Base-by-base conservation (phyloP, 257 asterid species). In the Coffea canephora region DNA sequence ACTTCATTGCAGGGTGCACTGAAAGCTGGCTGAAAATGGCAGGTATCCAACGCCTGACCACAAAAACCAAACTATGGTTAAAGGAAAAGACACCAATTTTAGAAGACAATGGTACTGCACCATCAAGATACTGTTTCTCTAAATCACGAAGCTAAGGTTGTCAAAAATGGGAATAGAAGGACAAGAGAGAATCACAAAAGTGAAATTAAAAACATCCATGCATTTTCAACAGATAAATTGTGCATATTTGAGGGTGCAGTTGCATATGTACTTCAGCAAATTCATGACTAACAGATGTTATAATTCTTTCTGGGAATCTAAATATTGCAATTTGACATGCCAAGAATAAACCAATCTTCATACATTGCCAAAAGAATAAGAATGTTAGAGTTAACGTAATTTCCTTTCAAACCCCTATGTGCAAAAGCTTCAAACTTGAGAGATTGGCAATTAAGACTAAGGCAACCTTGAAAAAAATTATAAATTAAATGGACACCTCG, bases 41-140 rank as follows among this genome's bases (percentile, higher is more conserved):
- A 81, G 92, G 91, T 77, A 93, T 77, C 98, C 98, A 93, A 65
- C 91, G 91, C 91, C 98, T 93, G 77, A 83, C 52, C 80, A 76
- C 65, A 84, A 48, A 48, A 77, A 77, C 48, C 25, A 59, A 69
- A 55, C 34, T 55, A 15, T 57, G 16, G 69, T 62, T 55, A 45
- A 68, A 71, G 16, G 61, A 59, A 55, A 55, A 69, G 36, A 69
- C 25, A 36, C 21, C 43, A 68, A 68, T 23, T 46, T 11, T 36
- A 59, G 45, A 67, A 67, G 75, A 68, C 21, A 69, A 77, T 5
- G 0, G 14, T 21, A 41, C 1, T 25, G 21, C 18, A 14, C 16
- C 78, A 75, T 23, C 15, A 3, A 50, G 41, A 69, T 39, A 66
- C 13, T 69, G 25, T 69, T 52, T n/a, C 67, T 54, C n/a, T 19